These are phyloP conservation scores for Ganoderma lucidum DNA, from an alignment of 1,284 basidiomycete species.

Conservation along the genomic window DNA sequence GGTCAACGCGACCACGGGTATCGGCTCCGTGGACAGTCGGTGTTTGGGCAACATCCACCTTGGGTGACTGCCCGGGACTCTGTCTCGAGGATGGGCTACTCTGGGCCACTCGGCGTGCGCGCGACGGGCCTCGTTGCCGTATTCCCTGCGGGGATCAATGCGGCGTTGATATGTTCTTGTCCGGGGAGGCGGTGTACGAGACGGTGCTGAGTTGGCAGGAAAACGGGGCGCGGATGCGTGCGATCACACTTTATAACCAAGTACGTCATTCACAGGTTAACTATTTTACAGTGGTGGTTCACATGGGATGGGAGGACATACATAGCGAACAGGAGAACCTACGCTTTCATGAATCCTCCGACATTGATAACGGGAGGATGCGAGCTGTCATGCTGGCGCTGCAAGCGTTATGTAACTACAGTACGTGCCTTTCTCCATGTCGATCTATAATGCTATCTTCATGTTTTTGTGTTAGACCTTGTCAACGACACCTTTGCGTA, in stretches of 20 bases:
- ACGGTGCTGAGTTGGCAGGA: conserved; percentile 80
- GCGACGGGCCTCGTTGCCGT: conserved; percentile 59
- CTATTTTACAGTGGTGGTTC: too few species aligned
- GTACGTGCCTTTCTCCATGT: too few species aligned
- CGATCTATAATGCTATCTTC: too few species aligned
- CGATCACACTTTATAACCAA: conserved; percentile 82
- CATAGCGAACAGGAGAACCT: too few species aligned
- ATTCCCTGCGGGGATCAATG: conserved; percentile 68
- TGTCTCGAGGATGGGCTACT: conserved; percentile 78
- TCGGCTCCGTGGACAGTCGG: conserved; percentile 52
- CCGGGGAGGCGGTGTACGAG: conserved; percentile 76
- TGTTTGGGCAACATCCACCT: conserved; percentile 53
- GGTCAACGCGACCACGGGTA: conserved; percentile 49
- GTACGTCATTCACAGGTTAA: too few species aligned
- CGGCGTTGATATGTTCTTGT: conserved; percentile 78
- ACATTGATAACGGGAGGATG: too few species aligned
- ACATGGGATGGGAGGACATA: too few species aligned
- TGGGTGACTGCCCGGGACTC: conserved; percentile 60
- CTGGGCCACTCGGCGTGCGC: conserved; percentile 56
- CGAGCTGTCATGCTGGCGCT: too few species aligned
- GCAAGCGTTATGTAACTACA: too few species aligned
- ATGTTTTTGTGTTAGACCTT: too few species aligned
- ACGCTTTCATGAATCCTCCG: too few species aligned
- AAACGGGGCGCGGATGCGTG: conserved; percentile 78
- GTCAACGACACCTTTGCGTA: too few species aligned